Conservation (phyloP, 192 early-diverging fungal species). For the Rhizophagus sp. region DNA sequence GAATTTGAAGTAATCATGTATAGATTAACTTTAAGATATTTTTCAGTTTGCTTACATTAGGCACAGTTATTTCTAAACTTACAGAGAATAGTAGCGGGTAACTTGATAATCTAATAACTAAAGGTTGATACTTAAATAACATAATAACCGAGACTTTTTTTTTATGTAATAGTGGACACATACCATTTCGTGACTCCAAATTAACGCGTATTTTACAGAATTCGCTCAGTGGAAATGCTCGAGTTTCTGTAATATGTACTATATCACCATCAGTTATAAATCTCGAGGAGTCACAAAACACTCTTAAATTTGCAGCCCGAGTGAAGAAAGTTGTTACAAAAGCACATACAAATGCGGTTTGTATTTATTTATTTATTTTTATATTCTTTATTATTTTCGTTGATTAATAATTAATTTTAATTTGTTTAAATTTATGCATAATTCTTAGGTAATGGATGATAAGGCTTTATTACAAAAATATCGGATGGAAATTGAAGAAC, state of each 20-base stretch:
- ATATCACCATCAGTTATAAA: conserved; percentile 78
- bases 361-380: background rate
- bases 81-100: background rate
- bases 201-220: conserved; percentile 92
- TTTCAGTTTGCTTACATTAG: background rate
- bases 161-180: conserved; percentile 58
- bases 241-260: conserved; percentile 90
- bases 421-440: background rate
- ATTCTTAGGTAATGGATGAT: conserved; percentile 63
- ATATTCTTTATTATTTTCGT: background rate
- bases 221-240: conserved; percentile 88
- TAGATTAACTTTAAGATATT: background rate
- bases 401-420: background rate
- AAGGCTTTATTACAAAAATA: conserved; percentile 86
- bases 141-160: background rate
- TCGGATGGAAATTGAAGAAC: conserved; percentile 74
- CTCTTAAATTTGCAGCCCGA: conserved; percentile 92
- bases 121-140: no score
- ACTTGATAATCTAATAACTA: background rate
- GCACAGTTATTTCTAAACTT: background rate
- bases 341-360: conserved; percentile 78
- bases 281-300: conserved; percentile 86
- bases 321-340: conserved; percentile 86
- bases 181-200: conserved; percentile 97
- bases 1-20: background rate